Conservation (phyloP, 2,329 filamentous ascomycete species). For the Trichoderma koningii region DNA sequence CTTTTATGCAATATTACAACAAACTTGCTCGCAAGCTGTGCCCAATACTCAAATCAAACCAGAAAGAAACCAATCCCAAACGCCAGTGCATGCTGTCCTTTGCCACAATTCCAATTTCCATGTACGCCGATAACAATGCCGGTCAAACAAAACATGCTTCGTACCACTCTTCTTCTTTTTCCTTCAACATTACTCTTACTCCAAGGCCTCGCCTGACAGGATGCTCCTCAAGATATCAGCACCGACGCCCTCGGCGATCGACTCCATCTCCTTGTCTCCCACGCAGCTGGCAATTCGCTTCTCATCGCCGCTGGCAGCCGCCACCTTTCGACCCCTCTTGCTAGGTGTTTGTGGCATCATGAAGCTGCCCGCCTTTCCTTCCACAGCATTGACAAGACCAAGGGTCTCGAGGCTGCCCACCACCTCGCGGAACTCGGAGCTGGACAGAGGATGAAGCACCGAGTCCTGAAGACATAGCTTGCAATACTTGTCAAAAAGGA, state of each 20-base stretch:
- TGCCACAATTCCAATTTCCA: slow-evolving; percentile 3
- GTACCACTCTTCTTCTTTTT: background rate
- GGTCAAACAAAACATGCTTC: slow-evolving; percentile 21
- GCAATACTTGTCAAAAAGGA: slow-evolving; percentile 81
- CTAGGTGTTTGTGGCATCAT: slow-evolving; percentile 68
- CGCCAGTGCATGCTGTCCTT: slow-evolving; percentile 20
- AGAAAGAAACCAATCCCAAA: background rate
- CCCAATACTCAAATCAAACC: background rate
- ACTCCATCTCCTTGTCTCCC: slow-evolving; percentile 75
- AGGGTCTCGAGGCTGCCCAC: slow-evolving; percentile 86
- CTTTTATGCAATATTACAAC: slow-evolving; percentile 12
- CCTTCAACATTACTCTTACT: slow-evolving; percentile 39
- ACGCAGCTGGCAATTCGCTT: slow-evolving; percentile 77
- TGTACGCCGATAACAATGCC: slow-evolving; percentile 26
- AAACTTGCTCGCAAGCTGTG: background rate
- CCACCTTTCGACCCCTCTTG: slow-evolving; percentile 63
- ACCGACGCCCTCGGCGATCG: slow-evolving; percentile 65
- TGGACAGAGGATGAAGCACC: slow-evolving; percentile 84
- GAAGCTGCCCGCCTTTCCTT: slow-evolving; percentile 69
- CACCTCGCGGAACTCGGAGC: slow-evolving; percentile 92
- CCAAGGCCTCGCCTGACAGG: slow-evolving; percentile 61
- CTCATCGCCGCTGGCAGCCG: slow-evolving; percentile 65
- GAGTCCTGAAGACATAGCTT: slow-evolving; percentile 82
- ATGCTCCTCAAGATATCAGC: slow-evolving; percentile 64
- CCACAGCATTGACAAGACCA: slow-evolving; percentile 72